Evolutionary conservation across 495 filamentous ascomycete species (phyloP), one percentile per base, ranked within the genome.

Genomic region (Halenospora varia): DNA sequence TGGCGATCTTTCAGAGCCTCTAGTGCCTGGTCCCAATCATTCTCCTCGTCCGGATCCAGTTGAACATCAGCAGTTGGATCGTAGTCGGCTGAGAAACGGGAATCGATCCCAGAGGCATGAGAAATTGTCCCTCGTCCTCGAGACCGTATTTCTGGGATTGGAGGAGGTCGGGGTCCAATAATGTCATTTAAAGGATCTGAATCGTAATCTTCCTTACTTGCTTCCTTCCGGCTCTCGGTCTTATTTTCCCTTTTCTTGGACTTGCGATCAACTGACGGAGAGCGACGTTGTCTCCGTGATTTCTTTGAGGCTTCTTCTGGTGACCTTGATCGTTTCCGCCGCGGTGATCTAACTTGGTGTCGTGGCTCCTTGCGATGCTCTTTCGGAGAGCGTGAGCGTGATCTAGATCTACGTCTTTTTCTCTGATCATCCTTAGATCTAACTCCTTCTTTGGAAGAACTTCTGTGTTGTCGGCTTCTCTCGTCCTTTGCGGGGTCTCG

Each of bases 21-120:
- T 1, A 93, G 73, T 11, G 90, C 86, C 57, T 88, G 79, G 44
- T 91, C 89, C 92, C 92, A 97, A 61, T 92, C 87, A 54, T 87
- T 86, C 48, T 72, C 74, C 24, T 73, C 73, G 18, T 85, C 81
- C 0, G 78, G 72, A 56, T 85, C 75, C 1, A 73, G 71, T n/a
- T 82, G 78, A 0, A 89, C 73, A 58, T 97, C 94, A 1, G 75
- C 68, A 1, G 74, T 71, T 0, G 93, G 92, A 58, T 97, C 86
- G 68, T 96, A 97, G 63, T 79, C 77, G 0, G 80, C 66, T 0
- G 84, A 80, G 66, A 97, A 98, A 49, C 89, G 88, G 10, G 80
- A 71, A 60, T 97, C 92, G 60, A 97, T 94, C 10, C 78, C 84
- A 46, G 87, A 86, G n/a, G 66, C 59, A 0, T 73, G 71, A 1